These are phyloP conservation scores for Gossypium sturtianum DNA, from an alignment of 345 rosid species.

Conservation along the genomic window DNA sequence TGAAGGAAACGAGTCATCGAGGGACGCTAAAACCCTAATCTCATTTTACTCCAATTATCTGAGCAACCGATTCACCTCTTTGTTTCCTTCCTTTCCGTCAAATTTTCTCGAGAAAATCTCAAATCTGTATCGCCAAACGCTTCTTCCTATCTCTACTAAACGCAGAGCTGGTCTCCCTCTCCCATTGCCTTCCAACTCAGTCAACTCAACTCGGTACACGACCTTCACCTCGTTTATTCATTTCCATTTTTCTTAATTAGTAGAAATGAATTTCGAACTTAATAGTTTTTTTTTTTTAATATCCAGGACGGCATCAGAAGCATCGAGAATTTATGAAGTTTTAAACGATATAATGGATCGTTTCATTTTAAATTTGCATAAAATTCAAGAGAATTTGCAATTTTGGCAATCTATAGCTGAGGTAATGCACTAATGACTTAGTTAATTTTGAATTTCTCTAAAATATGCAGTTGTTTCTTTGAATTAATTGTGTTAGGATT, in stretches of 20 bases:
- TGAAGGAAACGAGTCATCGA: conserved; percentile 21
- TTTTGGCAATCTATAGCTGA: conserved; percentile 80
- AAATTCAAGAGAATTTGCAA: conserved; percentile 60
- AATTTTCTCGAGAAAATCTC: conserved; percentile 48
- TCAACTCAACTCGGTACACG: conserved; percentile 43
- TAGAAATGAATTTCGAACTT: neutral
- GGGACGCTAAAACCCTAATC: conserved; percentile 28
- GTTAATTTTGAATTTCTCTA: no score
- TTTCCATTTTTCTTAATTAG: neutral
- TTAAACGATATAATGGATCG: conserved; percentile 65
- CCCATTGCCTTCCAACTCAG: conserved; percentile 55
- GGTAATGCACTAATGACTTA: conserved; percentile 36
- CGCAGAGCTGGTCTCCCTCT: conserved; percentile 48
- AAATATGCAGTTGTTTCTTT: no score
- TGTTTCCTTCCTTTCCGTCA: conserved; percentile 31
- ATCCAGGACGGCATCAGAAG: conserved; percentile 36
- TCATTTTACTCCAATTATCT: conserved; percentile 48
- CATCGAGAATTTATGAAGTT: conserved; percentile 42
- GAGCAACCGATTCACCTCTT: conserved; percentile 43
- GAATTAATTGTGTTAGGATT: neutral
- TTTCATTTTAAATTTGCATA: conserved; percentile 48
- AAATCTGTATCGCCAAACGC: conserved; percentile 37
- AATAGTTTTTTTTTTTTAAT: neutral
- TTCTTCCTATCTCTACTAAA: conserved; percentile 20
- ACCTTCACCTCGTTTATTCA: neutral